Evolutionary conservation across 2,329 filamentous ascomycete genomes (phyloP), one percentile per base, ranked within the genome.

Genomic region (Colletotrichum sansevieriae): DNA sequence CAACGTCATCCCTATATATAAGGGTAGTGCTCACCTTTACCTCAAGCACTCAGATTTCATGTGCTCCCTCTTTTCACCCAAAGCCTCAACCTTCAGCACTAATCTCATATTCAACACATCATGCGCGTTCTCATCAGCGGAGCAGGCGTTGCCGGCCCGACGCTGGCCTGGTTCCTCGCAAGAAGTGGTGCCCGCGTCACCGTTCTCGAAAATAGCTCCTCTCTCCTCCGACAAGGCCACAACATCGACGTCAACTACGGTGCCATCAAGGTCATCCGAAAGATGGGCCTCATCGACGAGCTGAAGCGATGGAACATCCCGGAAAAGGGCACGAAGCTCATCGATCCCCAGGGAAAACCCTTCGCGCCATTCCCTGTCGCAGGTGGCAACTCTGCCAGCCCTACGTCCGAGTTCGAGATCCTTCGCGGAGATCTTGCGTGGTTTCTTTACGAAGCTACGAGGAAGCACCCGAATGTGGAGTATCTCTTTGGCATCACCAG

Each of bases 351-450:
- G 0, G 82, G 83, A 56, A 74, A 72, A 0, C 60, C 73, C 2
- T 74, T 76, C 43, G 86, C 82, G 20, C 76, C 74, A 5, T 78
- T 85, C 51, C 73, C 74, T 18, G 76, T 77, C 46, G 81, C 3
- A 25, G 25, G 82, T 81, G 64, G 81, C 82, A 0, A 72, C 71
- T 39, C 83, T 84, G 72, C 77, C 76, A 15, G 75, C 87, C 37
- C 57, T 11, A 86, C 84, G 0, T 84, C 82, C 68, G 87, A 90
- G 63, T 88, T 82, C 70, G 88, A 90, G 77, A 85, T 90, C 56
- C 84, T 90, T 79, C 79, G 88, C 10, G 87, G 85, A 0, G 85
- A 88, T 54, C 72, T 90, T 13, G 81, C 82, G 4, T 75, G 78
- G 13, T 77, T 89, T 1, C 73, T 90, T 1, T 83, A 85, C 71